These are phyloP conservation scores for Camelina sativa DNA, from an alignment of 345 rosid genomes.

Conservation along the genomic window DNA sequence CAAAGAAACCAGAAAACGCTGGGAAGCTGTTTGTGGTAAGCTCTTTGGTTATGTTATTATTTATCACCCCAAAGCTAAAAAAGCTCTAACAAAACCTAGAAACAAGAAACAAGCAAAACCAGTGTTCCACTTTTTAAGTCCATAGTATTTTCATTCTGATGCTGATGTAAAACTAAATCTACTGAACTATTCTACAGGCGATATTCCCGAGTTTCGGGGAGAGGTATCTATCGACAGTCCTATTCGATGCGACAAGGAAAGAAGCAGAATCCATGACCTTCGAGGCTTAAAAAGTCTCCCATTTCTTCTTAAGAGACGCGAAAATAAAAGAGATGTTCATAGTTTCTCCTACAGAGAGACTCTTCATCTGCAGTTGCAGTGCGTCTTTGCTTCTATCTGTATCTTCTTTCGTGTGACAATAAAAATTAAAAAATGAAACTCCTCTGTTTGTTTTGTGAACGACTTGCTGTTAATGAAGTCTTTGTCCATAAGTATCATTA, in stretches of 20 bases:
- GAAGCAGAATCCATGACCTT: slow-evolving; percentile 68
- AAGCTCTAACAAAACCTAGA: slow-evolving; percentile 22
- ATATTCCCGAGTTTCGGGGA: slow-evolving; percentile 83
- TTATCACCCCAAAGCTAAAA: slow-evolving; percentile 2
- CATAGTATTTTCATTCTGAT: not conserved
- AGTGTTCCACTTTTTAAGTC: not conserved
- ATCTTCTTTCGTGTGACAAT: slow-evolving; percentile 20
- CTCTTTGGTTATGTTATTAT: slow-evolving; percentile 4
- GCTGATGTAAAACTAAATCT: slow-evolving; percentile 2
- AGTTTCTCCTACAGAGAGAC: slow-evolving; percentile 9
- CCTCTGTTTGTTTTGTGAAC: slow-evolving; percentile 20
- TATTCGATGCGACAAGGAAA: slow-evolving; percentile 68
- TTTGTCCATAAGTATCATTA: not conserved
- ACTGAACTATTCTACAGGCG: slow-evolving; percentile 51
- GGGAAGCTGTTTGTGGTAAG: slow-evolving; percentile 91
- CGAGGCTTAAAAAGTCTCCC: slow-evolving; percentile 48
- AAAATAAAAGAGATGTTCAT: slow-evolving; percentile 14
- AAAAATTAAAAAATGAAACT: not conserved
- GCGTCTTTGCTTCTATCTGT: slow-evolving; percentile 32
- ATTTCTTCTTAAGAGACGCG: slow-evolving; percentile 27
- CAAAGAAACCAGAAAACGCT: slow-evolving; percentile 81
- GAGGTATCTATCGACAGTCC: slow-evolving; percentile 68
- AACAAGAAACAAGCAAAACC: slow-evolving; percentile 1
- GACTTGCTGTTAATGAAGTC: slow-evolving; percentile 5
- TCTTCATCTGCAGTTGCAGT: slow-evolving; percentile 27